Evolutionary conservation across 1,139 yeast species (phyloP).

Genomic region (Candida sanyaensis): DNA sequence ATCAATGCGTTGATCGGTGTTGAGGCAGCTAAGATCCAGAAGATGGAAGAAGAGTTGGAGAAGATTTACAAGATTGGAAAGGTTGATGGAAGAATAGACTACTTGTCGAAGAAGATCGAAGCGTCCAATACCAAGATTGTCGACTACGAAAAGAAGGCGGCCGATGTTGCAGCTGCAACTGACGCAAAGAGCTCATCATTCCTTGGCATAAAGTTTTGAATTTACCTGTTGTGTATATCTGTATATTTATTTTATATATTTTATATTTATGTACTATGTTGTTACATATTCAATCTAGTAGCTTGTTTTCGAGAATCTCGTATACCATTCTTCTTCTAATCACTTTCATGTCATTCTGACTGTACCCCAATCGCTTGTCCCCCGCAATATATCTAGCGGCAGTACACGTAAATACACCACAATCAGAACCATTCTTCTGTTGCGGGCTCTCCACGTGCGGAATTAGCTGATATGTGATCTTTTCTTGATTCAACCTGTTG

Average conservation of each 20-base stretch:
- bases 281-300: constrained; percentile 14
- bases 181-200: constrained; percentile 7
- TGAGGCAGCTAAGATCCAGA: constrained; percentile 65
- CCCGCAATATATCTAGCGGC: constrained; percentile 66
- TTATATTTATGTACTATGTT: neutral
- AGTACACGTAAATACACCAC: constrained; percentile 92
- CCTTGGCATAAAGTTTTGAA: constrained; percentile 9
- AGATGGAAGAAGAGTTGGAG: constrained; percentile 71
- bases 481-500: constrained; percentile 40
- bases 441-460: constrained; percentile 64
- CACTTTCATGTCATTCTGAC: constrained; percentile 68
- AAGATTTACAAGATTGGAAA: constrained; percentile 43
- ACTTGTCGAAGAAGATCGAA: constrained; percentile 65
- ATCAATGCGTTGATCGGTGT: constrained; percentile 53
- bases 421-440: constrained; percentile 88
- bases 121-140: constrained; percentile 52
- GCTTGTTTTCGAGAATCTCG: constrained; percentile 32
- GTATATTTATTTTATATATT: neutral
- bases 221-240: neutral
- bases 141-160: constrained; percentile 32
- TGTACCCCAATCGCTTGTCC: constrained; percentile 48
- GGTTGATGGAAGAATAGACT: constrained; percentile 62
- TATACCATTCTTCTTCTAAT: constrained; percentile 74
- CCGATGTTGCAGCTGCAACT: constrained; percentile 9
- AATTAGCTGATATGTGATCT: constrained; percentile 32